Conservation (phyloP, 495 filamentous ascomycete species). For the Aspergillus carlsbadensis region DNA sequence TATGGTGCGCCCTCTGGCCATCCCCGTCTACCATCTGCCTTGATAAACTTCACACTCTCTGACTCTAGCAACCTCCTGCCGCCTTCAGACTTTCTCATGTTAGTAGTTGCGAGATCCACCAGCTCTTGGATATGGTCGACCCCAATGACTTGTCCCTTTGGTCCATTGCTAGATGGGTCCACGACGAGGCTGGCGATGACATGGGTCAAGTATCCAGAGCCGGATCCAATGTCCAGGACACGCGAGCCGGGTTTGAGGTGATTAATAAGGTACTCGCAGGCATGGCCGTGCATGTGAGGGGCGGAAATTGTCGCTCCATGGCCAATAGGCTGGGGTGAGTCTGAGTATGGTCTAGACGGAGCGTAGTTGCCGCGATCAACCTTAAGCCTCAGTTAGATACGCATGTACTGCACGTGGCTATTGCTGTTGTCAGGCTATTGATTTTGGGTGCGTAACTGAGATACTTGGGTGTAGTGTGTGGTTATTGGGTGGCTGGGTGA, state of each 20-base stretch:
- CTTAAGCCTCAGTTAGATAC: slow-evolving; percentile 39
- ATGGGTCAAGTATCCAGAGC: slow-evolving; percentile 89
- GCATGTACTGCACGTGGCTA: not conserved
- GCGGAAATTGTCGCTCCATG: slow-evolving; percentile 88
- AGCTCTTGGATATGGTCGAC: slow-evolving; percentile 85
- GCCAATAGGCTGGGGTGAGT: slow-evolving; percentile 89
- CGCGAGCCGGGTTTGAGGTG: slow-evolving; percentile 52
- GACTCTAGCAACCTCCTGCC: slow-evolving; percentile 59
- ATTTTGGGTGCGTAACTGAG: no score
- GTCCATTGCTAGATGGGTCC: slow-evolving; percentile 26
- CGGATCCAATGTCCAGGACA: slow-evolving; percentile 87
- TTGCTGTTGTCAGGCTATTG: not conserved
- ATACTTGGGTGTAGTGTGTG: no score
- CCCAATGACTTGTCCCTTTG: slow-evolving; percentile 65
- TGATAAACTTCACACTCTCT: slow-evolving; percentile 68
- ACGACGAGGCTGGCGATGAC: slow-evolving; percentile 80
- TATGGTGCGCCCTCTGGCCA: slow-evolving; percentile 62
- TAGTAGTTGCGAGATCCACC: slow-evolving; percentile 66
- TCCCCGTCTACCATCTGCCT: slow-evolving; percentile 79
- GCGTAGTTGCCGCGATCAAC: slow-evolving; percentile 89
- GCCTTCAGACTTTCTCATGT: slow-evolving; percentile 71
- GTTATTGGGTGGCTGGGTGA: no score
- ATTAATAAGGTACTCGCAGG: slow-evolving; percentile 65
- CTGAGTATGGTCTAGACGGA: slow-evolving; percentile 73
- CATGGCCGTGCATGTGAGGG: slow-evolving; percentile 94